These are phyloP conservation scores for Bipolaris victoriae DNA, from an alignment of 2,329 filamentous ascomycete species.

Conservation along the genomic window DNA sequence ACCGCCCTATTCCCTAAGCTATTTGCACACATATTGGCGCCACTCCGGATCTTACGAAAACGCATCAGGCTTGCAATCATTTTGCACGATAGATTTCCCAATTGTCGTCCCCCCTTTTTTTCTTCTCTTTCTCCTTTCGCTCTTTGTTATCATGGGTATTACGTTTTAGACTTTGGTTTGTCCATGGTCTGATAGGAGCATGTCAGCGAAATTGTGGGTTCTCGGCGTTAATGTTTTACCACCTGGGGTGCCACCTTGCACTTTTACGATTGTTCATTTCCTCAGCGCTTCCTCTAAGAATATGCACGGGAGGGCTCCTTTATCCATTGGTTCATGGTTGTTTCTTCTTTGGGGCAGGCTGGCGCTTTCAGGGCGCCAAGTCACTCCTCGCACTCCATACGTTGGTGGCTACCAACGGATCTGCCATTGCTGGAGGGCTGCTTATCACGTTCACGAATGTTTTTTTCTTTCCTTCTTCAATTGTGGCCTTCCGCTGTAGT, in stretches of 20 bases:
- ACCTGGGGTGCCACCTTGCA: conserved; percentile 31
- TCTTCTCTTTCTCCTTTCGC: conserved; percentile 23
- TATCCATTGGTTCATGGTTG: conserved; percentile 40
- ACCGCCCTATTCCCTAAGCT: conserved; percentile 39
- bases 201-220: conserved; percentile 45
- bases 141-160: conserved; percentile 32
- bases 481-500: conserved; percentile 34
- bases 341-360: conserved; percentile 32
- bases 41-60: conserved; percentile 47
- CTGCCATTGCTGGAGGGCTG: conserved; percentile 16
- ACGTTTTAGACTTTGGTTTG: conserved; percentile 43
- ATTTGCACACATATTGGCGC: conserved; percentile 47
- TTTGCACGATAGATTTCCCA: conserved; percentile 50
- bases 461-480: conserved; percentile 21
- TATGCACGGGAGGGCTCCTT: conserved; percentile 29
- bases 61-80: conserved; percentile 44
- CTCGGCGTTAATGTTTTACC: conserved; percentile 35
- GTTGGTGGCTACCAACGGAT: conserved; percentile 10
- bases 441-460: conserved; percentile 35
- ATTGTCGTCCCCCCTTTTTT: conserved; percentile 16
- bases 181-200: conserved; percentile 34
- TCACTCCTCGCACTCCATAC: conserved; percentile 22
- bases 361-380: conserved; percentile 24
- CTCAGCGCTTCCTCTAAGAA: conserved; percentile 34
- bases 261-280: conserved; percentile 40